phyloP scores from a whole-genome alignment of 768 basidiomycete genomes.

The Boletus coccyginus region DNA sequence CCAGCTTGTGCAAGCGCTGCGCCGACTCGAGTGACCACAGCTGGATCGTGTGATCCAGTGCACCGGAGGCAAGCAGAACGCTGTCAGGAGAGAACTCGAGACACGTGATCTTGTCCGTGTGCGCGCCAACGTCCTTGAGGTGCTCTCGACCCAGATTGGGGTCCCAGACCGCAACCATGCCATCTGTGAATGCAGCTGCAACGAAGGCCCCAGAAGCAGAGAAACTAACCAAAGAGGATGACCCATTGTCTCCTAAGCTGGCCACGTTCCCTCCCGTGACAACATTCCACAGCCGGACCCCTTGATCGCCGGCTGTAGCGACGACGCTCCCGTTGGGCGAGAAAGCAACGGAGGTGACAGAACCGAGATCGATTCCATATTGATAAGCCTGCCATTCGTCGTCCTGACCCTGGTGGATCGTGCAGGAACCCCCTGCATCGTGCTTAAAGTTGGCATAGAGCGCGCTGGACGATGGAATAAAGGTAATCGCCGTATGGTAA shows the following conservation, averaged over 20 bases:
- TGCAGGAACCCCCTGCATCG: conserved; percentile 1
- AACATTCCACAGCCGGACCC: conserved; percentile 16
- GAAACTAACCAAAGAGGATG: conserved; percentile 11
- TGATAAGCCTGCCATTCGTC: conserved; percentile 5
- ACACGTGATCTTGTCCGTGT: conserved; percentile 5
- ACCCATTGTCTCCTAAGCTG: conserved; percentile 4
- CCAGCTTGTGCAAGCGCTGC: background rate
- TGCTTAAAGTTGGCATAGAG: conserved; percentile 13
- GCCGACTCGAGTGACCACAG: conserved; percentile 16
- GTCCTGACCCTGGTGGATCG: background rate
- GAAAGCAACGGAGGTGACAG: conserved; percentile 11
- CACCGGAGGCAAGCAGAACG: conserved; percentile 6
- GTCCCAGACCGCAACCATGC: conserved; percentile 14
- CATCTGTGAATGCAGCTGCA: conserved; percentile 6
- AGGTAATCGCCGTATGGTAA: conserved; percentile 9
- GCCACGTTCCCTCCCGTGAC: conserved; percentile 13
- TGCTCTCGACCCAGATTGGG: conserved; percentile 10
- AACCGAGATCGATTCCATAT: conserved; percentile 1
- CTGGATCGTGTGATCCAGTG: conserved; percentile 8
- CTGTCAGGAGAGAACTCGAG: conserved; percentile 12
- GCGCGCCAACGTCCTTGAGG: conserved; percentile 2
- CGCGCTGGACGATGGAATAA: conserved; percentile 5
- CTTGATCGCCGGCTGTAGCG: conserved; percentile 11
- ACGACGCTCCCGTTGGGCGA: conserved; percentile 8
- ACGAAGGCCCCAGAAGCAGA: conserved; percentile 9